Evolutionary conservation across 2,329 filamentous ascomycete genomes (phyloP), one percentile per base, ranked within the genome.

Genomic region (Penicillium psychrosexuale): DNA sequence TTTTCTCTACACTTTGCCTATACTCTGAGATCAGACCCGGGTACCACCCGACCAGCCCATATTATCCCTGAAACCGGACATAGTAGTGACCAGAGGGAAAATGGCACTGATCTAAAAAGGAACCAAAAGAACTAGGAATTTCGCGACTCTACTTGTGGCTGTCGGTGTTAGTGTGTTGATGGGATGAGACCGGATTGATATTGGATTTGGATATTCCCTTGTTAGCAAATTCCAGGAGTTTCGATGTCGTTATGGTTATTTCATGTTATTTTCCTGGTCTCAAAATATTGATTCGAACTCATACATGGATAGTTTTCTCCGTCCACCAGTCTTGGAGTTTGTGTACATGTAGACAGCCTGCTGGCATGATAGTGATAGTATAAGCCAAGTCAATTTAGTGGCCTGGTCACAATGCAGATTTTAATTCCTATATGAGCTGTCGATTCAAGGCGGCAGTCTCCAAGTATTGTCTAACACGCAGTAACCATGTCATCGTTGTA

Each of bases 241-340:
- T 51, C 45, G 22, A 53, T 36, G 51, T 53, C 37, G 52, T 55
- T 55, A 55, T 51, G 52, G 39, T 51, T 45, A 55, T 40, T 48
- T 49, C 51, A 53, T 53, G 46, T 48, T 47, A 48, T 53, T 50
- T 19, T 19, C 8, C 36, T 33, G 37, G 28, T 43, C 47, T 44
- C 22, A 44, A 43, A 34, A 24, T 44, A 34, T 50, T 28, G 47
- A 44, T 19, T 22, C n/a, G 28, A 36, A 53, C 48, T 30, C 30
- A 48, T 42, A 8, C 31, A 15, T 43, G 47, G 30, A 50, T 22
- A 33, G 15, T 12, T 43, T 24, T 19, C n/a, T 30, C 22, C 19
- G 7, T 27, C 17, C n/a, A 22, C 13, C 5, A 46, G 3, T 15
- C 12, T 11, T 4, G 5, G 12, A 8, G 27, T 22, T 44, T 22